Evolutionary conservation across 1,284 basidiomycete genomes (phyloP).

Genomic region (Sporisorium graminicola): DNA sequence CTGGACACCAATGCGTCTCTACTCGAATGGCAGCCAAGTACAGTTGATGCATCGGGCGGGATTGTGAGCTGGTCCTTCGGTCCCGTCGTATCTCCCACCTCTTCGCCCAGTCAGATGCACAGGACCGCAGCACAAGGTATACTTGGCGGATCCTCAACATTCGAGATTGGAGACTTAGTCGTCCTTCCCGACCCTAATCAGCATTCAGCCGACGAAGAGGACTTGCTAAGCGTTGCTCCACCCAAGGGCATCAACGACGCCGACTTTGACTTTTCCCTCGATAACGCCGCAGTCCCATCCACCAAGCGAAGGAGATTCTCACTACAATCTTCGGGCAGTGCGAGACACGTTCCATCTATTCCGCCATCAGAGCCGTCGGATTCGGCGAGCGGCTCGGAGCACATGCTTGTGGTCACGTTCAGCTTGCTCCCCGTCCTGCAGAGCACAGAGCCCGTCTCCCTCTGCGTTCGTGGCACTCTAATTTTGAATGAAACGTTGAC

Average conservation of each 20-base stretch:
- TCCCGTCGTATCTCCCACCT: background rate
- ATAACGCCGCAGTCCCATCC: constrained; percentile 17
- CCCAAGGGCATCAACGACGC: constrained; percentile 39
- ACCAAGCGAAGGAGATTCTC: constrained; percentile 43
- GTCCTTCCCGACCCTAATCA: constrained; percentile 23
- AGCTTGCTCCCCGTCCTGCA: constrained; percentile 37
- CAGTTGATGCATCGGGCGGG: constrained; percentile 35
- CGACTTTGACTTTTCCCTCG: constrained; percentile 45
- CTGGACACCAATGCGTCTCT: constrained; percentile 5
- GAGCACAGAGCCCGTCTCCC: constrained; percentile 16
- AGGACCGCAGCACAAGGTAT: background rate
- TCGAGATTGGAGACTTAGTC: constrained; percentile 30
- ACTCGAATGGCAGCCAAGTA: constrained; percentile 12
- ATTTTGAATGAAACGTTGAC: background rate
- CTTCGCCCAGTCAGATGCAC: constrained; percentile 11
- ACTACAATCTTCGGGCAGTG: constrained; percentile 33
- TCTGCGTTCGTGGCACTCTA: constrained; percentile 18
- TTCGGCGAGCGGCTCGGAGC: background rate
- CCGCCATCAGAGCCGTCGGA: constrained; percentile 26
- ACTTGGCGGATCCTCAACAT: background rate
- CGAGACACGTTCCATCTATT: constrained; percentile 8
- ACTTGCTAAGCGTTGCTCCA: constrained; percentile 38
- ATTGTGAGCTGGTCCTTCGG: constrained; percentile 32
- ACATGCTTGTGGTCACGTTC: constrained; percentile 25
- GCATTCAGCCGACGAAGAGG: constrained; percentile 31